A percentile compares a stretch with the other conserved stretches of the same genome.
phyloP scores from a whole-genome alignment of 176 grass and related monocot species.

The Melocanna baccifera region DNA sequence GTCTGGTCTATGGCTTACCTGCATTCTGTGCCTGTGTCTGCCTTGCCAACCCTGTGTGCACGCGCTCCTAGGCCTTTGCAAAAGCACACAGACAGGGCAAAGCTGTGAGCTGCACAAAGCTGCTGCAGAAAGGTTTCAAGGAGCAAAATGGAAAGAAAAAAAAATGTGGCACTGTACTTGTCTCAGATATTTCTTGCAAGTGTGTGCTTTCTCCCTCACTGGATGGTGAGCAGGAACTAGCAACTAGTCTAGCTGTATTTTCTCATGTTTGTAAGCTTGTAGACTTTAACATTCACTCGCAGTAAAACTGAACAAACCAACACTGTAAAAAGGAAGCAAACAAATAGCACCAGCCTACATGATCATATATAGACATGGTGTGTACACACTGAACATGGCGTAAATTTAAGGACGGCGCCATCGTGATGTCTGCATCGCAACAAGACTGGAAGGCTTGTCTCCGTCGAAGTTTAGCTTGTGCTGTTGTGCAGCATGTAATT shows the following conservation, averaged over 20 bases:
- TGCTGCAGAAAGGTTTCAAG: not conserved
- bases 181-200: slow-evolving; percentile 20
- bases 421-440: not conserved
- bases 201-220: not conserved
- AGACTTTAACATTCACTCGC: not conserved
- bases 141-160: not conserved
- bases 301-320: not conserved
- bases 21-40: not conserved
- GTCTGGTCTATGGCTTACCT: not conserved
- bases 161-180: not conserved
- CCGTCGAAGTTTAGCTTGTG: not conserved
- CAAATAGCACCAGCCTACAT: not conserved
- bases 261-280: not conserved
- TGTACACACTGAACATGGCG: too few relatives aligned
- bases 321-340: not conserved
- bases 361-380: not conserved
- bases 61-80: slow-evolving; percentile 2
- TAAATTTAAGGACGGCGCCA: not conserved
- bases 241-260: not conserved
- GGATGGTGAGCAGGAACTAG: not conserved
- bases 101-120: not conserved
- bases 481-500: not conserved
- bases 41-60: slow-evolving; percentile 23
- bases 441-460: not conserved
- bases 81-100: slow-evolving; percentile 15